Percentiles rank a stretch among this genome's conserved stretches.
Conservation (phyloP, 164 flowering plant genomes). For the Platanus orientalis region DNA sequence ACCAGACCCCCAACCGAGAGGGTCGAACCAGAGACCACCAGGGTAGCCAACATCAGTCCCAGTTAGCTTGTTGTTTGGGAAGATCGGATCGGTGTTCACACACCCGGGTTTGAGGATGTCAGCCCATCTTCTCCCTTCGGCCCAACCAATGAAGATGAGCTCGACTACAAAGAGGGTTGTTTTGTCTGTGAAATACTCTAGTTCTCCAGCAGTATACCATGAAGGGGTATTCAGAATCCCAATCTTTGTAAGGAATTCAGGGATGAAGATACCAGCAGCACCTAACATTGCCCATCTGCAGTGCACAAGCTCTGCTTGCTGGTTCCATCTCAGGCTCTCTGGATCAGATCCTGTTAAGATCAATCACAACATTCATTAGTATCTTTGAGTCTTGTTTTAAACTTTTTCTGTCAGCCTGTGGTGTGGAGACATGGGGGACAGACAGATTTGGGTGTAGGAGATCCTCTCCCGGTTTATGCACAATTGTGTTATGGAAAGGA, state of each 20-base stretch:
- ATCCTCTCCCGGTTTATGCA: too few relatives aligned
- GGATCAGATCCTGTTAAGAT: conserved; percentile 81
- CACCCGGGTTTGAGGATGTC: conserved; percentile 88
- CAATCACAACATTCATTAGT: too few relatives aligned
- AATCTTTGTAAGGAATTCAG: conserved; percentile 82
- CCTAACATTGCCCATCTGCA: conserved; percentile 99
- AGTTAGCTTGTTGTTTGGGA: conserved; percentile 97
- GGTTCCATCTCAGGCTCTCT: conserved; percentile 74
- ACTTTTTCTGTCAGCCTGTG: too few relatives aligned
- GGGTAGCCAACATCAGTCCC: conserved; percentile 99
- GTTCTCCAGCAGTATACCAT: conserved; percentile 95
- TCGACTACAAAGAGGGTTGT: conserved; percentile 89
- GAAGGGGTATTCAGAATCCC: conserved; percentile 98
- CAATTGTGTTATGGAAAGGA: too few relatives aligned
- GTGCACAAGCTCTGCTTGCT: conserved; percentile 88
- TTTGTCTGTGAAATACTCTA: conserved; percentile 91
- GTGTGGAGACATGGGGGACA: too few relatives aligned
- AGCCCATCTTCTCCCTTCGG: conserved; percentile 40
- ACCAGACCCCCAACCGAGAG: conserved; percentile 87
- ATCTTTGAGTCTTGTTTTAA: too few relatives aligned
- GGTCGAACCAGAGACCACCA: conserved; percentile 97
- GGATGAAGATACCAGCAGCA: conserved; percentile 98
- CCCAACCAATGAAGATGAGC: conserved; percentile 91
- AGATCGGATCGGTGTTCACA: conserved; percentile 95
- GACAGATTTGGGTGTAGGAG: too few relatives aligned